Evolutionary conservation across 352 stramenopile genomes (phyloP).

Genomic region (Phytophthora vignae): DNA sequence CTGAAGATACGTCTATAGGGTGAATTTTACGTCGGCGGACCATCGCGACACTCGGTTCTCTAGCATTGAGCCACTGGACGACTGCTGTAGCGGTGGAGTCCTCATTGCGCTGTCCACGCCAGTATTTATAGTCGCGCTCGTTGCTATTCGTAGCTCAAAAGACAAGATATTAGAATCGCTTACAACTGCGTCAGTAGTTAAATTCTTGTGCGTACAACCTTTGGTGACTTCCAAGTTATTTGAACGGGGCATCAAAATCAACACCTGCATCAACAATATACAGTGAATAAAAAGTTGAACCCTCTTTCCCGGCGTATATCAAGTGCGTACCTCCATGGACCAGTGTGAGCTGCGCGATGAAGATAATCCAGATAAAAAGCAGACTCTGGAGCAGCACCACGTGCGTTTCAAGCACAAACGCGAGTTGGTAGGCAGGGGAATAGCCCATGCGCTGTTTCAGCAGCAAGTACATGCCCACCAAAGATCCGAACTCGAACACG

Average conservation of each 20-base stretch:
- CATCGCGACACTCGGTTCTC: background rate
- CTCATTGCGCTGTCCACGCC: background rate
- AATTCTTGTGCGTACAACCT: too few relatives aligned
- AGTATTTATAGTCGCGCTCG: background rate
- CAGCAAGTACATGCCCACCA: conserved; percentile 10
- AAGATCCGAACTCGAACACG: conserved; percentile 22
- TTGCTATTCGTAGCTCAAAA: too few relatives aligned
- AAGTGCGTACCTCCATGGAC: conserved; percentile 20
- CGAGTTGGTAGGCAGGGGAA: conserved; percentile 38
- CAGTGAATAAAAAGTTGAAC: background rate
- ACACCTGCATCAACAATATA: conserved; percentile 2
- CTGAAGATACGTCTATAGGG: background rate
- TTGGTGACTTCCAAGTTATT: background rate
- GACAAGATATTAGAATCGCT: too few relatives aligned
- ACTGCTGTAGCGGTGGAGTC: background rate
- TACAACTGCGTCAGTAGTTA: too few relatives aligned
- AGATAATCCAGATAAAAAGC: conserved; percentile 43
- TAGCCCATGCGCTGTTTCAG: conserved; percentile 33
- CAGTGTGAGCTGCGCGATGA: conserved; percentile 31
- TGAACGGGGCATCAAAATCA: conserved; percentile 12
- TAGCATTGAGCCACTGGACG: background rate
- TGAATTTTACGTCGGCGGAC: background rate
- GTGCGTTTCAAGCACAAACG: conserved; percentile 55
- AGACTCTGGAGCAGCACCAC: conserved; percentile 28
- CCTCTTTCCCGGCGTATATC: background rate